Evolutionary conservation across 495 filamentous ascomycete species (phyloP).

Genomic region (Letharia columbiana): DNA sequence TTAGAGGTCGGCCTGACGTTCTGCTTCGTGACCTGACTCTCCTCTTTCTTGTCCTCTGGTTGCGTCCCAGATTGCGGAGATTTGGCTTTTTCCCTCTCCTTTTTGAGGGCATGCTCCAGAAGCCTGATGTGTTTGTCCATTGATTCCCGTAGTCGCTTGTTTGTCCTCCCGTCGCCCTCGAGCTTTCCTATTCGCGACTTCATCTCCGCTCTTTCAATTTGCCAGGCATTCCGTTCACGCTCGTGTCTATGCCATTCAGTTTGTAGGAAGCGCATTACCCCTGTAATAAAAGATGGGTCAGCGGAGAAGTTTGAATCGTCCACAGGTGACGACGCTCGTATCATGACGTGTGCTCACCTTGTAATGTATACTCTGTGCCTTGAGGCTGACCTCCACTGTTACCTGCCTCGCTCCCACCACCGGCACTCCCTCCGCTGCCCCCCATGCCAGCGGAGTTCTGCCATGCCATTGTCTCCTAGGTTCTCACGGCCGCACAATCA

Average conservation of each 20-base stretch:
- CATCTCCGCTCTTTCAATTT: conserved; percentile 98
- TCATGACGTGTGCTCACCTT: conserved; percentile 52
- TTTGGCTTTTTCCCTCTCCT: conserved; percentile 51
- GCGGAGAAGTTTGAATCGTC: neutral
- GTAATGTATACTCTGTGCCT: conserved; percentile 96
- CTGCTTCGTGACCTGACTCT: conserved; percentile 37
- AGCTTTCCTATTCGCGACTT: conserved; percentile 94
- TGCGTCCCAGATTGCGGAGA: conserved; percentile 26
- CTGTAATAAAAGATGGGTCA: conserved; percentile 37
- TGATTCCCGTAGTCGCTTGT: conserved; percentile 77
- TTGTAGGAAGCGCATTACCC: conserved; percentile 98
- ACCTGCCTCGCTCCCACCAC: conserved; percentile 43
- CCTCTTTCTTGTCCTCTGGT: conserved; percentile 43
- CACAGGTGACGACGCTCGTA: neutral
- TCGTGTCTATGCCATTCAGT: conserved; percentile 99
- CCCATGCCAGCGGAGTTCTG: conserved; percentile 57
- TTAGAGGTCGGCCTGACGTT: conserved; percentile 37
- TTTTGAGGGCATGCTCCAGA: conserved; percentile 81
- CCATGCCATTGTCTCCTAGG: conserved; percentile 45
- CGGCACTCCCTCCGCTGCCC: conserved; percentile 51
- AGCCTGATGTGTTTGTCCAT: conserved; percentile 83
- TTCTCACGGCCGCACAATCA: conserved; percentile 14
- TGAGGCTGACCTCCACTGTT: conserved; percentile 54
- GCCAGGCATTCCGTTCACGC: conserved; percentile 96
- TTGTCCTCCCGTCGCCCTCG: conserved; percentile 78